Evolutionary conservation across 805 yeast species (phyloP).

Genomic region (Candida argentea): DNA sequence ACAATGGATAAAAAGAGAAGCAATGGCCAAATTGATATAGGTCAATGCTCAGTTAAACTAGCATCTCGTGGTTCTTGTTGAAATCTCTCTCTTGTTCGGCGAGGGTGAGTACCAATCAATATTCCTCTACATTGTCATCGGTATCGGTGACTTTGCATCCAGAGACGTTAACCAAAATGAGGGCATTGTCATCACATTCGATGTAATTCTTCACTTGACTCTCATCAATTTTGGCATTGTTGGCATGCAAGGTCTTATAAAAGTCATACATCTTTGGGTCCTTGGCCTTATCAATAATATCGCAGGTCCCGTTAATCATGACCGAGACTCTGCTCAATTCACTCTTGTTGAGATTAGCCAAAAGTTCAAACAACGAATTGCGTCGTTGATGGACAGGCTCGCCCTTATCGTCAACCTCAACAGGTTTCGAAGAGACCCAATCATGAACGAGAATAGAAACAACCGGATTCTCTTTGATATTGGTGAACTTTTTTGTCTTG

Average conservation of each 20-base stretch:
- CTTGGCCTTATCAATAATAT: conserved; percentile 31
- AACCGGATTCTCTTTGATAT: conserved; percentile 58
- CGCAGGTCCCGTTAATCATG: conserved; percentile 67
- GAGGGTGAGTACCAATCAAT: conserved; percentile 10
- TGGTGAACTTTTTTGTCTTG: conserved; percentile 63
- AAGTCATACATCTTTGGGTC: conserved; percentile 38
- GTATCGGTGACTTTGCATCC: conserved; percentile 74
- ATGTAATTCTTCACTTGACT: conserved; percentile 44
- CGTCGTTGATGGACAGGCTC: conserved; percentile 10
- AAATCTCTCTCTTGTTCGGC: no score
- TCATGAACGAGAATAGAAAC: conserved; percentile 85
- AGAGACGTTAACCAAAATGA: conserved; percentile 54
- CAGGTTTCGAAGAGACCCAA: conserved; percentile 59
- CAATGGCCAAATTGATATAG: no score
- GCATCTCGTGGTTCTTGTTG: no score
- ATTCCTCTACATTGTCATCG: conserved; percentile 45
- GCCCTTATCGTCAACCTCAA: conserved; percentile 5
- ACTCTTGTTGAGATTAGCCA: conserved; percentile 68
- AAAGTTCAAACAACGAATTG: conserved; percentile 31
- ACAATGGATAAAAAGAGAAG: no score
- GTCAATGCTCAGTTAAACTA: no score
- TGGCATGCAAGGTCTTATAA: conserved; percentile 52
- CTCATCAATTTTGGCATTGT: conserved; percentile 59
- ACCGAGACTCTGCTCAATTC: conserved; percentile 76
- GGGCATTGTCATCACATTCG: conserved; percentile 49